Percentiles rank a stretch among this genome's conserved stretches.
phyloP scores from a whole-genome alignment of 352 stramenopile genomes.

The Phytopythium kandeliae region DNA sequence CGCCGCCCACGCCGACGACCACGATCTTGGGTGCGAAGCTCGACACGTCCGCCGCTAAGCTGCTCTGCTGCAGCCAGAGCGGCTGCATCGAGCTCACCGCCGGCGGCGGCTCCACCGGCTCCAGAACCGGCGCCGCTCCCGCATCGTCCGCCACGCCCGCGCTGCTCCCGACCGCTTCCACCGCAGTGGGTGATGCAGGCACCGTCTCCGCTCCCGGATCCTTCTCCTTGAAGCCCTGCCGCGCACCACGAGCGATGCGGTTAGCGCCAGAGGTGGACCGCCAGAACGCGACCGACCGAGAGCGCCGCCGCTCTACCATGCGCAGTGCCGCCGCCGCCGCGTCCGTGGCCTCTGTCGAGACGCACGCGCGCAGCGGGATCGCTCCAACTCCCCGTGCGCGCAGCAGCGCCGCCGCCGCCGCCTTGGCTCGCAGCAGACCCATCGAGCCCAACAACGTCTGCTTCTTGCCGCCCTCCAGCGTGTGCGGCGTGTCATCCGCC shows the following conservation, averaged over 20 bases:
- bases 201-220: conserved; percentile 30
- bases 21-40: conserved; percentile 84
- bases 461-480: too few relatives aligned
- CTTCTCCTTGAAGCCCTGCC: conserved; percentile 53
- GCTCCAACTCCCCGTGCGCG: conserved; percentile 7
- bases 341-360: conserved; percentile 68
- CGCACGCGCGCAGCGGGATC: conserved; percentile 16
- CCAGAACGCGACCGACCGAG: neutral
- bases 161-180: conserved; percentile 1
- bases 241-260: neutral
- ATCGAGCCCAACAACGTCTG: conserved; percentile 6
- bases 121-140: conserved; percentile 12
- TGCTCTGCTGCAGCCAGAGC: conserved; percentile 67
- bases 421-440: conserved; percentile 33
- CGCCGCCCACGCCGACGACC: conserved; percentile 82
- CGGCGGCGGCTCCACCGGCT: conserved; percentile 34
- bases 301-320: conserved; percentile 30
- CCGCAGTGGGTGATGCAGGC: conserved; percentile 3
- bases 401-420: conserved; percentile 27
- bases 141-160: conserved; percentile 10
- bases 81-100: conserved; percentile 55
- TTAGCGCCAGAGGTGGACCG: neutral
- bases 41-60: conserved; percentile 53
- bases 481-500: neutral
- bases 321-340: conserved; percentile 61